Percentiles rank a stretch among this genome's conserved stretches.
phyloP scores from a whole-genome alignment of 176 grass and related monocot genomes.

The Ensete glaucum region DNA sequence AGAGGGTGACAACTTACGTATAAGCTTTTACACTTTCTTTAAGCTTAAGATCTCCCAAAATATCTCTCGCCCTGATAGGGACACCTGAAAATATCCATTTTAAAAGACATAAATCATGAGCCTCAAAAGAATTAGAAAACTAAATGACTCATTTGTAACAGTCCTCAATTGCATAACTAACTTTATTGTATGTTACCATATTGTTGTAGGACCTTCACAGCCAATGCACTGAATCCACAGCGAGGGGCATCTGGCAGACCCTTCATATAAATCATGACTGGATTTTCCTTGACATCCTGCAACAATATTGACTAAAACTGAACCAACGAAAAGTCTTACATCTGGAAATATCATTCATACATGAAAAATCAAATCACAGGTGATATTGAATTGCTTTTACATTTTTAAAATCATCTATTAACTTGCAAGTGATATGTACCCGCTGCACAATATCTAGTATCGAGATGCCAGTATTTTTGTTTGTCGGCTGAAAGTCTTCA shows the following conservation, averaged over 20 bases:
- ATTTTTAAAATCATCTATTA: neutral
- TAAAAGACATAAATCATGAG: neutral
- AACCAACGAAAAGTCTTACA: slow-evolving; percentile 9
- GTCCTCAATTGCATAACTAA: neutral
- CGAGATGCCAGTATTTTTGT: slow-evolving; percentile 41
- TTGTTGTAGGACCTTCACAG: slow-evolving; percentile 77
- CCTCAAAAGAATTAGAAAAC: neutral
- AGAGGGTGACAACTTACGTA: slow-evolving; percentile 37
- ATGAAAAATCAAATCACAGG: no score
- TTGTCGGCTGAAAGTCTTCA: slow-evolving; percentile 65
- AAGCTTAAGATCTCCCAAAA: slow-evolving; percentile 56
- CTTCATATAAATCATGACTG: slow-evolving; percentile 87
- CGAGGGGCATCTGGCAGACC: slow-evolving; percentile 69
- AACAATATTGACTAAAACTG: neutral
- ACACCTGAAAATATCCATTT: slow-evolving; percentile 27
- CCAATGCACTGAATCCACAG: slow-evolving; percentile 88
- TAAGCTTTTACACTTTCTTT: slow-evolving; percentile 84
- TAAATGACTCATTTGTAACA: neutral
- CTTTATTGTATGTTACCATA: slow-evolving; percentile 41
- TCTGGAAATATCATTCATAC: no score
- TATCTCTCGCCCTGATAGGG: slow-evolving; percentile 63
- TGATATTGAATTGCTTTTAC: slow-evolving; percentile 6
- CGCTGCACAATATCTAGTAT: slow-evolving; percentile 34
- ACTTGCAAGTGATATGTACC: slow-evolving; percentile 22
- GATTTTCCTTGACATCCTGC: slow-evolving; percentile 78